These are phyloP conservation scores for Stenocarpella maydis DNA, from an alignment of 2,329 filamentous ascomycete genomes.

Conservation along the genomic window DNA sequence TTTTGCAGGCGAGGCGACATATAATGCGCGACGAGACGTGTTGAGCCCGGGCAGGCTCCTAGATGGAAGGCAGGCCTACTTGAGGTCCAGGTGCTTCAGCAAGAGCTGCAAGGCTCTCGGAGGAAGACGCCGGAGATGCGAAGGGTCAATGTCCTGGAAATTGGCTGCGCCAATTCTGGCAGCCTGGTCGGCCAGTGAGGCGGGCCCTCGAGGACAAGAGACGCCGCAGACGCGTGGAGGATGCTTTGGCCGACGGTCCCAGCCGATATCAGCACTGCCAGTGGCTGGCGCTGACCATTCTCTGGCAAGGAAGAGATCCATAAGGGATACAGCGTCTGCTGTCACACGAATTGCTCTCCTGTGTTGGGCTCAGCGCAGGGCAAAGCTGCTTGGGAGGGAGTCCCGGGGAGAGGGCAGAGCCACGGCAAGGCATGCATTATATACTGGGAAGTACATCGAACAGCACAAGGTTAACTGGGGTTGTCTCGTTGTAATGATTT, in stretches of 20 bases:
- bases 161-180: slow-evolving; percentile 16
- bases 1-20: not conserved
- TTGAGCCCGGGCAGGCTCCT: not conserved
- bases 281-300: slow-evolving; percentile 27
- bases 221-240: no score
- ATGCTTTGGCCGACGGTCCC: slow-evolving; percentile 12
- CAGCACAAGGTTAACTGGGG: no score
- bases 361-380: not conserved
- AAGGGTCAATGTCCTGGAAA: not conserved
- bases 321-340: not conserved
- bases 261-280: slow-evolving; percentile 20
- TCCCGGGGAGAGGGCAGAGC: not conserved
- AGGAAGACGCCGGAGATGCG: not conserved
- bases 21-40: not conserved
- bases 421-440: not conserved
- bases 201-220: not conserved
- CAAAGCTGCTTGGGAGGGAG: not conserved
- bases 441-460: not conserved
- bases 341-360: not conserved
- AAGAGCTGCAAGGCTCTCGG: slow-evolving; percentile 12
- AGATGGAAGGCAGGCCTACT: slow-evolving; percentile 3
- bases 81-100: slow-evolving; percentile 10
- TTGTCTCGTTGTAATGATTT: slow-evolving; percentile 44
- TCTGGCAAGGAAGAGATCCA: slow-evolving; percentile 23
- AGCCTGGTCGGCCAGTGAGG: slow-evolving; percentile 15